Conservation (phyloP, 1,284 basidiomycete species). For the Ceratorhiza oryzae-sativae region DNA sequence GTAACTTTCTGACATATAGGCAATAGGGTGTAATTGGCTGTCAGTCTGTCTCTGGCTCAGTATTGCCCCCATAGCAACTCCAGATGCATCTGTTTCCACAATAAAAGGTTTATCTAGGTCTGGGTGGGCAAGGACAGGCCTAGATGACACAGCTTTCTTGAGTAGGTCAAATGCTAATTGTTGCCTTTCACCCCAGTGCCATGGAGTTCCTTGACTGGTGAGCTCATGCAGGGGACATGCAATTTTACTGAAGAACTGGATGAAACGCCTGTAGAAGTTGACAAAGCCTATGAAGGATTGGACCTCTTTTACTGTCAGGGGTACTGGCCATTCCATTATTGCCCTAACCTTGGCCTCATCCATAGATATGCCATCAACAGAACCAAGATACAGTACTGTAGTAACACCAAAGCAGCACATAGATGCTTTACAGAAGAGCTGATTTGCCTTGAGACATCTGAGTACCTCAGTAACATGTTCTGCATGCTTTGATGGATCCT, state of each 20-base stretch:
- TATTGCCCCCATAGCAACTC: constrained; percentile 5
- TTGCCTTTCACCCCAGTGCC: background rate
- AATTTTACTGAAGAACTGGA: constrained; percentile 47
- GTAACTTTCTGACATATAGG: constrained; percentile 23
- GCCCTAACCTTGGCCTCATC: constrained; percentile 47
- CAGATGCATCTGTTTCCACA: constrained; percentile 37
- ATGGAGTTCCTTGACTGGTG: constrained; percentile 40
- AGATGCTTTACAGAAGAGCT: constrained; percentile 11
- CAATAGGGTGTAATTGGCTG: background rate
- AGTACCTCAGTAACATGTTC: constrained; percentile 7
- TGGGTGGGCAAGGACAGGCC: background rate
- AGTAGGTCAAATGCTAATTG: background rate
- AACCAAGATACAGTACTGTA: constrained; percentile 23
- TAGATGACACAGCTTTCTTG: background rate
- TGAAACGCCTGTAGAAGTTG: constrained; percentile 50
- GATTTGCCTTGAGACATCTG: background rate
- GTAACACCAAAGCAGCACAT: constrained; percentile 18
- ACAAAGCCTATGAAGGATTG: constrained; percentile 50
- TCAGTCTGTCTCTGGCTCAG: background rate
- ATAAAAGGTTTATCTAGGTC: background rate
- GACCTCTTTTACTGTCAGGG: constrained; percentile 45
- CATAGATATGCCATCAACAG: constrained; percentile 42
- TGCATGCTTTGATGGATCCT: background rate
- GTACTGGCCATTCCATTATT: constrained; percentile 48
- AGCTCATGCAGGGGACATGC: constrained; percentile 46